Percentiles rank a stretch among this genome's conserved stretches.
Conservation (phyloP, 805 yeast species). For the Candida saitoana region DNA sequence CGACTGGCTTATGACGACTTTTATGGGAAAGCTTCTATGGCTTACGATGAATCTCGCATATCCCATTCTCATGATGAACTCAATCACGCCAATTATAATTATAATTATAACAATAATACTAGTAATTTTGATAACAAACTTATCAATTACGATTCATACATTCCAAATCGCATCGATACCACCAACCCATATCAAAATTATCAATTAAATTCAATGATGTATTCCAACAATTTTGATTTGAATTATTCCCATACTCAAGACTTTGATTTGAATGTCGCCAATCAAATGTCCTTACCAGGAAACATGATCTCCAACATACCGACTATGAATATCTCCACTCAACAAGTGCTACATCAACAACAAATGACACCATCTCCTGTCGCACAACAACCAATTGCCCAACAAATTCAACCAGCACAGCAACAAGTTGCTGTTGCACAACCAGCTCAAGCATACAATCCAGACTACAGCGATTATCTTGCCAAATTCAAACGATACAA, state of each 20-base stretch:
- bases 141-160: too few species aligned
- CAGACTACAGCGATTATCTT: not conserved
- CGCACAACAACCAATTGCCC: not conserved
- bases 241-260: not conserved
- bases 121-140: not conserved
- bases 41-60: not conserved
- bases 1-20: not conserved
- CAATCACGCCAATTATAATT: not conserved
- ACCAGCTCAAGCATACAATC: not conserved
- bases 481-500: constrained; percentile 25
- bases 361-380: constrained; percentile 5
- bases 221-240: not conserved
- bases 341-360: not conserved
- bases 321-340: not conserved
- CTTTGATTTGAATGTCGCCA: not conserved
- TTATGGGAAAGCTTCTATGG: not conserved
- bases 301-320: not conserved
- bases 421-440: not conserved
- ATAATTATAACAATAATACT: not conserved
- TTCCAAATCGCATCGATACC: too few species aligned
- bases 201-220: not conserved
- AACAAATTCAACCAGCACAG: not conserved
- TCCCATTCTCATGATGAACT: not conserved
- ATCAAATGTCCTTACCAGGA: not conserved
- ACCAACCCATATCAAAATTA: not conserved